Percentiles rank a stretch among this genome's conserved stretches.
Evolutionary conservation across 805 yeast genomes (phyloP).

Genomic region (Blastobotrys robertii): DNA sequence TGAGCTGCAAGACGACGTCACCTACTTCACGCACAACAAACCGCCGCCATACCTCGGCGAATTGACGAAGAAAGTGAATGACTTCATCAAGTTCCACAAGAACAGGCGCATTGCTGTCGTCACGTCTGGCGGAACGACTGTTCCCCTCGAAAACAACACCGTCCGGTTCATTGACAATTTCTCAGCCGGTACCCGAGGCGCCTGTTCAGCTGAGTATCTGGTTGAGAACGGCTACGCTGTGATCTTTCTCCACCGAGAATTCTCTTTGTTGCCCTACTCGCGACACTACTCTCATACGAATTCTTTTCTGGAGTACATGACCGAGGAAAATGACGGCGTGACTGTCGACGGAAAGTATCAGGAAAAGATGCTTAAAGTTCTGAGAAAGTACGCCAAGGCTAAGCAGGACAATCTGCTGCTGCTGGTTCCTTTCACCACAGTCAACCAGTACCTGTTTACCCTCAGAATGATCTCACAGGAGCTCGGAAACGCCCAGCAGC

Average conservation of each 20-base stretch:
- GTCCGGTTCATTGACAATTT: conserved; percentile 95
- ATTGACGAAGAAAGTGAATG: conserved; percentile 44
- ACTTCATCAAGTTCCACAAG: conserved; percentile 51
- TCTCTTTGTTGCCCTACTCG: conserved; percentile 85
- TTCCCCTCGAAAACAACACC: conserved; percentile 92
- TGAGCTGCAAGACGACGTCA: conserved; percentile 53
- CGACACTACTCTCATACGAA: conserved; percentile 75
- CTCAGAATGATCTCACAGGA: conserved; percentile 55
- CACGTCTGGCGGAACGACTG: conserved; percentile 97
- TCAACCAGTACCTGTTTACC: conserved; percentile 86
- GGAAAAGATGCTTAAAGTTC: conserved; percentile 48
- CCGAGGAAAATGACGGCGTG: conserved; percentile 42
- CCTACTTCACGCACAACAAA: conserved; percentile 60
- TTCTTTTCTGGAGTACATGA: conserved; percentile 79
- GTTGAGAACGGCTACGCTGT: conserved; percentile 83
- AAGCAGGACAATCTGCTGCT: conserved; percentile 45
- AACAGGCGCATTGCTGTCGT: conserved; percentile 61
- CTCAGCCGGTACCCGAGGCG: conserved; percentile 97
- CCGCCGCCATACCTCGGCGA: conserved; percentile 68
- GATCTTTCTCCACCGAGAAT: conserved; percentile 84
- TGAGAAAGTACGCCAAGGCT: conserved; percentile 42
- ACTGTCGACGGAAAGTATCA: conserved; percentile 54
- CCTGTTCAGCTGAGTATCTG: conserved; percentile 89
- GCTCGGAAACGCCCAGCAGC: conserved; percentile 32
- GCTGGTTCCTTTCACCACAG: conserved; percentile 84